Evolutionary conservation across 1,139 yeast genomes (phyloP), one percentile per base, ranked within the genome.

Genomic region (Arxiozyma slooffiae): DNA sequence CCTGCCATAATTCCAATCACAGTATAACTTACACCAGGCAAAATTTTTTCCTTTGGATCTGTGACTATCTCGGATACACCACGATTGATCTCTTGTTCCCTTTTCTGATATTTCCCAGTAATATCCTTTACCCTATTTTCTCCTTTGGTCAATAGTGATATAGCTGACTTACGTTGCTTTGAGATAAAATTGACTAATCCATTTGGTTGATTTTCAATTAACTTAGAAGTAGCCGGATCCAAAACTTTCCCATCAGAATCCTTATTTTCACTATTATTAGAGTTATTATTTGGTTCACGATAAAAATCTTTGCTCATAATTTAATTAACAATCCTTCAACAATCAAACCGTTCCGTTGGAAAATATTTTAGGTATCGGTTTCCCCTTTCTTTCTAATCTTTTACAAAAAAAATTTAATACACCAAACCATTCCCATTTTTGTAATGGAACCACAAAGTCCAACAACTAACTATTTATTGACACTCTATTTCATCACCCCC

Each of bases 1-100:
- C 97, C 97, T 4, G 94, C 73, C 60, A 90, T 76, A 2, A 82
- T 76, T n/a, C 90, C 92, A 42, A 89, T 79, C 14, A 80, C 63
- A 26, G 87, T 74, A 62, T 86, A 89, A 26, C 87, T 70, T 5
- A 83, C 70, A 53, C 87, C 88, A 11, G 97, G 95, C 46, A 85
- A 72, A 49, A 90, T 69, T 53, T 81, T 86, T 67, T 89, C 97
- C 48, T 77, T 72, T 57, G 76, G 81, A 58, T 80, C 78, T 1
- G 63, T 59, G 67, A 85, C 92, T 57, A 92, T 74, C 21, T 74
- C 74, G 30, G 92, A 78, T 18, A 89, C 70, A 1, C 95, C 83
- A 36, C 75, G 65, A 7, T 89, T 79, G 47, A 88, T 80, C 53
- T 75, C 71, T 61, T 82, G 76, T 68, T 90, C 97, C 7, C 79